These are phyloP conservation scores for Phalaenopsis equestris DNA, from an alignment of 106 monocot genomes.

Conservation along the genomic window DNA sequence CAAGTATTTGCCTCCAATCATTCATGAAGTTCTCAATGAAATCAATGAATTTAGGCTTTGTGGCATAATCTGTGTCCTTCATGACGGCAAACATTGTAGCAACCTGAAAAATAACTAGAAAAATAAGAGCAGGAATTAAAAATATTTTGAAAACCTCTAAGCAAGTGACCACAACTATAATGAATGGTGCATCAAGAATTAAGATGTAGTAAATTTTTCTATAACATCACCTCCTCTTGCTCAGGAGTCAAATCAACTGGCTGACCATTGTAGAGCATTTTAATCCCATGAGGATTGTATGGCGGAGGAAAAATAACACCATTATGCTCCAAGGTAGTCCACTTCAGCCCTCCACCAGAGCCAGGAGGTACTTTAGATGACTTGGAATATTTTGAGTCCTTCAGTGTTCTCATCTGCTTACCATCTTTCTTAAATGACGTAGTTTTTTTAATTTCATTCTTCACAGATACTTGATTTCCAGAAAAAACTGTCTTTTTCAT, in stretches of 20 bases:
- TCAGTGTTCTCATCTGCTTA: conserved; percentile 34
- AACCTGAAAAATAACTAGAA: conserved; percentile 42
- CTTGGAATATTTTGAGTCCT: conserved; percentile 49
- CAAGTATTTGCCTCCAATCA: conserved; percentile 87
- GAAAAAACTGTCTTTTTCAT: conserved; percentile 39
- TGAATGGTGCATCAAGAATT: background rate
- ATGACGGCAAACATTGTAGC: conserved; percentile 99
- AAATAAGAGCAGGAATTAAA: background rate
- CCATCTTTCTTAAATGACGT: conserved; percentile 44
- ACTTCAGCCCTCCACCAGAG: conserved; percentile 86
- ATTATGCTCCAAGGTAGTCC: conserved; percentile 85
- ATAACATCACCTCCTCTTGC: conserved; percentile 75
- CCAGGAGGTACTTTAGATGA: conserved; percentile 74
- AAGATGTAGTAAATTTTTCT: background rate
- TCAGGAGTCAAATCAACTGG: conserved; percentile 86
- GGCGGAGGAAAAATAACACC: conserved; percentile 96
- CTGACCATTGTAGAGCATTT: conserved; percentile 90
- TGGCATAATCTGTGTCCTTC: conserved; percentile 97
- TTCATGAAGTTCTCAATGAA: conserved; percentile 86
- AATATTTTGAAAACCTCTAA: background rate
- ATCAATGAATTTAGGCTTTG: conserved; percentile 72
- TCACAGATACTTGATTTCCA: conserved; percentile 27
- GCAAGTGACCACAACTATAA: background rate
- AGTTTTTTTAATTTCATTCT: conserved; percentile 45
- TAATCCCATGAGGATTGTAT: conserved; percentile 86